Percentiles rank a stretch among this genome's conserved stretches.
Evolutionary conservation across 1,284 basidiomycete species (phyloP).

Genomic region (Mrakiaceae sp.): DNA sequence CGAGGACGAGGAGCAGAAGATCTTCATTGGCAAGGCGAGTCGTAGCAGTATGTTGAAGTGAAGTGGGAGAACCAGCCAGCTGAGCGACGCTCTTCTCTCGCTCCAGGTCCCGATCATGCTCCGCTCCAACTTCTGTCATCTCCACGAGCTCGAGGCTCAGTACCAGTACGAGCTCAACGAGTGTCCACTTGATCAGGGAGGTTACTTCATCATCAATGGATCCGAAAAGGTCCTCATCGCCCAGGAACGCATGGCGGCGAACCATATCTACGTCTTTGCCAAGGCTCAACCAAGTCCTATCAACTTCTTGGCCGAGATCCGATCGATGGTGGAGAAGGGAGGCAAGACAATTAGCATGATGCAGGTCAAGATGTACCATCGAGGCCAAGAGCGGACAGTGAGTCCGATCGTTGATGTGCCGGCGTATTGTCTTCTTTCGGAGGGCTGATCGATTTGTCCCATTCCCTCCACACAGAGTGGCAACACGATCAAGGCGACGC

Average conservation of each 20-base stretch:
- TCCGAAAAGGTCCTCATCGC: constrained; percentile 99
- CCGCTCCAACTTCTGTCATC: constrained; percentile 87
- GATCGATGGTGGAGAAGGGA: constrained; percentile 94
- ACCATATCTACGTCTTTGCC: constrained; percentile 98
- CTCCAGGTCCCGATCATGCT: constrained; percentile 92
- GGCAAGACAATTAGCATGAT: constrained; percentile 98
- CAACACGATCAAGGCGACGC: constrained; percentile 91
- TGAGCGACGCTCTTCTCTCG: not conserved
- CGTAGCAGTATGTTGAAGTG: not conserved
- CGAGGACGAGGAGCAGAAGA: constrained; percentile 64
- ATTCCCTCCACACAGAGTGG: constrained; percentile 47
- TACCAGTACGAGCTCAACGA: constrained; percentile 87
- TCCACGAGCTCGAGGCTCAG: constrained; percentile 64
- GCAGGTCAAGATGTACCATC: constrained; percentile 93
- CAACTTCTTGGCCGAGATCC: constrained; percentile 92
- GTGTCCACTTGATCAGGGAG: constrained; percentile 93
- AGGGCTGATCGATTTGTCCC: not conserved
- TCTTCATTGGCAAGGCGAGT: constrained; percentile 89
- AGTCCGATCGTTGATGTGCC: constrained; percentile 28
- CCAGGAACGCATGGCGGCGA: constrained; percentile 98
- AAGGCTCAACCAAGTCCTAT: constrained; percentile 95
- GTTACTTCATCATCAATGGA: constrained; percentile 99
- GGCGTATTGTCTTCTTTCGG: not conserved
- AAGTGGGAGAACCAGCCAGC: too few species aligned
- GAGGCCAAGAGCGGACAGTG: constrained; percentile 74